phyloP scores from a whole-genome alignment of 495 filamentous ascomycete species.

The Podospora anserina region DNA sequence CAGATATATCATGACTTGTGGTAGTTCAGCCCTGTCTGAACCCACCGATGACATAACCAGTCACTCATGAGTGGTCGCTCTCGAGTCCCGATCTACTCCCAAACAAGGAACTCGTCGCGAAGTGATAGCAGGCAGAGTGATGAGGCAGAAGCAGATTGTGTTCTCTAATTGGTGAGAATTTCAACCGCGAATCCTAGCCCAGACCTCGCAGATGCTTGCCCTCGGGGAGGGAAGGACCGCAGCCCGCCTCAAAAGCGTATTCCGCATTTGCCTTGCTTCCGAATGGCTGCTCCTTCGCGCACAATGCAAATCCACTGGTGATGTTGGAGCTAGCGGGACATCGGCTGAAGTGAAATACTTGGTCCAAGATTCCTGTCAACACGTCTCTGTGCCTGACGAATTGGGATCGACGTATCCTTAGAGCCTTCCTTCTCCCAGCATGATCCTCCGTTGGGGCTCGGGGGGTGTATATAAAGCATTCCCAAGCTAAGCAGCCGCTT shows the following conservation, averaged over 20 bases:
- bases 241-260: constrained; percentile 7
- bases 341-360: not conserved
- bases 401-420: not conserved
- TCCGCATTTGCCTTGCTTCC: not conserved
- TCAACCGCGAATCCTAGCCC: not conserved
- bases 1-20: not conserved
- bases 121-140: not conserved
- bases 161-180: not conserved
- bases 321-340: not conserved
- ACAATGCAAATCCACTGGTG: not conserved
- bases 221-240: constrained; percentile 13
- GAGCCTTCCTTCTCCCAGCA: not conserved
- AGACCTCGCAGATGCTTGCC: not conserved
- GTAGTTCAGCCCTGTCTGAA: not conserved
- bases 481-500: no score
- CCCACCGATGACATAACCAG: not conserved
- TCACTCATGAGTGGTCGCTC: not conserved
- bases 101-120: not conserved
- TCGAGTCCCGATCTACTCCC: not conserved
- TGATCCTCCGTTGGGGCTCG: not conserved
- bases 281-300: not conserved
- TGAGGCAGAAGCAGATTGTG: not conserved
- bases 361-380: not conserved
- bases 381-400: not conserved
- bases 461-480: not conserved